These are phyloP conservation scores for Abelmoschus esculentus DNA, from an alignment of 345 rosid genomes.

Conservation along the genomic window DNA sequence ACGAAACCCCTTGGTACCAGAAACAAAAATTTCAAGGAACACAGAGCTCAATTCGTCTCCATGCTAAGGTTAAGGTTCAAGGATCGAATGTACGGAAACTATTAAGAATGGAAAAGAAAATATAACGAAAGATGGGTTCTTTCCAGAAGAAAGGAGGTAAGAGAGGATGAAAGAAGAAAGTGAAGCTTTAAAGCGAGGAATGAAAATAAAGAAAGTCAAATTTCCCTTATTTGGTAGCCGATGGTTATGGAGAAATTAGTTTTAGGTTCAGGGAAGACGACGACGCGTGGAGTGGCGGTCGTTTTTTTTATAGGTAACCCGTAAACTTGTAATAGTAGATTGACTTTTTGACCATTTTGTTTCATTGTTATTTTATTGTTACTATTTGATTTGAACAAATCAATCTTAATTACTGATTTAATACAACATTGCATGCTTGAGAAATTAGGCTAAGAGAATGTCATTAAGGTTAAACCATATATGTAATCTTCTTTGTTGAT, in stretches of 20 bases:
- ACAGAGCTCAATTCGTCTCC: background rate
- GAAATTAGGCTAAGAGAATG: too few relatives aligned
- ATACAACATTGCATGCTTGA: too few relatives aligned
- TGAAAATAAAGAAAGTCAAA: slow-evolving; percentile 14
- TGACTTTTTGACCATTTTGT: background rate
- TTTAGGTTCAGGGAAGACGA: background rate
- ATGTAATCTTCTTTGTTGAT: too few relatives aligned
- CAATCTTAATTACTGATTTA: too few relatives aligned
- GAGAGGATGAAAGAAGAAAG: slow-evolving; percentile 14
- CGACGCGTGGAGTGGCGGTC: slow-evolving; percentile 24
- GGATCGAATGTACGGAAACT: background rate
- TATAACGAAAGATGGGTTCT: slow-evolving; percentile 24
- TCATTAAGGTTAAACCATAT: too few relatives aligned
- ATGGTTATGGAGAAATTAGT: slow-evolving; percentile 8
- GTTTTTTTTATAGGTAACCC: background rate
- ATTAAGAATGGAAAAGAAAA: background rate
- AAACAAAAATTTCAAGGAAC: background rate
- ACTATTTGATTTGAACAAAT: too few relatives aligned
- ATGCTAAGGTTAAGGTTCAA: background rate
- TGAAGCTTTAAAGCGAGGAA: slow-evolving; percentile 16
- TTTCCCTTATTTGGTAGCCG: background rate
- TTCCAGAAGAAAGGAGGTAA: slow-evolving; percentile 28
- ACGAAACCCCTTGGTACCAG: slow-evolving; percentile 1
- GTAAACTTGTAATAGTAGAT: background rate
- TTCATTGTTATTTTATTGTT: too few relatives aligned